Percentiles rank a stretch among this genome's conserved stretches.
phyloP scores from a whole-genome alignment of 2,329 filamentous ascomycete genomes.

The Ophidiomyces ophidiicola region DNA sequence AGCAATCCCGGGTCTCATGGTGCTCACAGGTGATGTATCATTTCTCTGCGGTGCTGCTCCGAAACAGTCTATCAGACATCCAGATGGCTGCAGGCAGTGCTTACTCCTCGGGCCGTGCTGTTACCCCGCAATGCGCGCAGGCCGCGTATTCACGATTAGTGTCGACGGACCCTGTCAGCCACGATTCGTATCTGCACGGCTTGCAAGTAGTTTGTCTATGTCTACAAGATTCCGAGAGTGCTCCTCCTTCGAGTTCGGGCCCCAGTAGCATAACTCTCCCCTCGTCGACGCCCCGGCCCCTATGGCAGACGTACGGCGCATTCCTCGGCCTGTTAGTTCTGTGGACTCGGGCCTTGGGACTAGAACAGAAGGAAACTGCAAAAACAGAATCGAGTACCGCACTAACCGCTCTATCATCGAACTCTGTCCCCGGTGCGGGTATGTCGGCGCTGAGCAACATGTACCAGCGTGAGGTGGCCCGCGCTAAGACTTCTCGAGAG shows the following conservation, averaged over 20 bases:
- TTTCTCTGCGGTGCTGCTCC: constrained; percentile 16
- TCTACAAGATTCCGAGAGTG: constrained; percentile 11
- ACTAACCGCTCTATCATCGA: background rate
- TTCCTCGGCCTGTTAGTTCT: constrained; percentile 15
- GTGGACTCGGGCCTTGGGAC: constrained; percentile 14
- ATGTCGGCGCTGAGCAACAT: constrained; percentile 13
- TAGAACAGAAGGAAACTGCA: constrained; percentile 10
- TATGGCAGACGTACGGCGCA: constrained; percentile 16
- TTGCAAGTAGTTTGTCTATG: constrained; percentile 17
- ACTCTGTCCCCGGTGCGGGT: constrained; percentile 4
- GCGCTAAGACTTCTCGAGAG: constrained; percentile 4
- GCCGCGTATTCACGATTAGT: constrained; percentile 16
- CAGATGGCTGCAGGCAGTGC: constrained; percentile 19
- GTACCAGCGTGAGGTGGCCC: constrained; percentile 14
- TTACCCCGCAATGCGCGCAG: constrained; percentile 18
- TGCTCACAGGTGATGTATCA: constrained; percentile 17
- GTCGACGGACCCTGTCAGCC: constrained; percentile 15
- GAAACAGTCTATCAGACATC: constrained; percentile 17
- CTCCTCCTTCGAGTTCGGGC: background rate
- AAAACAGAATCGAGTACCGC: constrained; percentile 1
- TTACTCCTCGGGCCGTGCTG: constrained; percentile 17
- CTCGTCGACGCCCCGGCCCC: constrained; percentile 6
- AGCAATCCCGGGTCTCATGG: constrained; percentile 13
- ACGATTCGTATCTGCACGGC: constrained; percentile 17
- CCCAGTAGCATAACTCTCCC: background rate